Percentiles rank a stretch among this genome's conserved stretches.
Conservation (phyloP, 768 basidiomycete species). For the Grammothele lineata region DNA sequence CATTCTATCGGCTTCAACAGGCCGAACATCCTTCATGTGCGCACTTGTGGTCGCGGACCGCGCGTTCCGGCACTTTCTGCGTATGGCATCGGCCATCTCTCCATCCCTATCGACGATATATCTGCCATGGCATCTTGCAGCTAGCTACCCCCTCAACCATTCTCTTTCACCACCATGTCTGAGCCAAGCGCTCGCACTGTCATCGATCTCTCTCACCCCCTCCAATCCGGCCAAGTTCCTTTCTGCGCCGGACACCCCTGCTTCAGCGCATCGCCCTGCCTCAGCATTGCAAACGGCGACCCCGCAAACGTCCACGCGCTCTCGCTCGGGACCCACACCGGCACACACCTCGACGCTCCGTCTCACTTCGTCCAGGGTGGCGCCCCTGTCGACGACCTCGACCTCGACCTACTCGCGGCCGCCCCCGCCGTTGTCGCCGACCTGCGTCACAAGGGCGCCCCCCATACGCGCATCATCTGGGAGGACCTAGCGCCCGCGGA, state of each 20-base stretch:
- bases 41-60: too few species aligned
- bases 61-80: too few species aligned
- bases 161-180: too few species aligned
- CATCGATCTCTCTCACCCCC: constrained; percentile 52
- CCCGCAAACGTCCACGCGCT: constrained; percentile 51
- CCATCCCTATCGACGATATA: too few species aligned
- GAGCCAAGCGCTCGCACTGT: constrained; percentile 15
- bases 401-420: constrained; percentile 44
- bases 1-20: too few species aligned
- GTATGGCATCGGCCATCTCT: too few species aligned
- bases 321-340: constrained; percentile 63
- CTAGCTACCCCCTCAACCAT: too few species aligned
- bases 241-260: constrained; percentile 55
- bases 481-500: constrained; percentile 38
- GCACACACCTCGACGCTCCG: constrained; percentile 79
- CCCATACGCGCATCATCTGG: constrained; percentile 57
- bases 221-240: constrained; percentile 38
- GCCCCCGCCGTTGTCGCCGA: constrained; percentile 56
- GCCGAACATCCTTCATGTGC: too few species aligned
- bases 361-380: constrained; percentile 64
- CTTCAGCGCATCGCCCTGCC: constrained; percentile 35
- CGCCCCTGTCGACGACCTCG: constrained; percentile 53
- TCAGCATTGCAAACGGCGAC: constrained; percentile 35
- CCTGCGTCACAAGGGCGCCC: constrained; percentile 37
- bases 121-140: too few species aligned